Conservation (phyloP, 2,329 filamentous ascomycete genomes). For the Alternaria brassicae region DNA sequence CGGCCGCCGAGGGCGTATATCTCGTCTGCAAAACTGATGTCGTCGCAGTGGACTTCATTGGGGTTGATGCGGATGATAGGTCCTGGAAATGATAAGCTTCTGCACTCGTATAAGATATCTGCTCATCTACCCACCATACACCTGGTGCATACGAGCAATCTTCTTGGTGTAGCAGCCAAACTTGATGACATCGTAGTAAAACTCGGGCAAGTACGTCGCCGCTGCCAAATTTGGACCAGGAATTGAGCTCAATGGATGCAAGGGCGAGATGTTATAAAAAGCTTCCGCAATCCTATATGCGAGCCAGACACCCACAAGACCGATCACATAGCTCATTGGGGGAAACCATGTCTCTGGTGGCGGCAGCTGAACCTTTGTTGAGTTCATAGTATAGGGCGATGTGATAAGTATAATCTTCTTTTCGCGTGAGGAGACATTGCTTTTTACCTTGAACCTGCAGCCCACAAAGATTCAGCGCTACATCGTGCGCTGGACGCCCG, state of each 20-base stretch:
- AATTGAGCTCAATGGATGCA: slow-evolving; percentile 41
- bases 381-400: background rate
- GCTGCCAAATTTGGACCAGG: slow-evolving; percentile 48
- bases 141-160: slow-evolving; percentile 47
- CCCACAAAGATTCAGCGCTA: background rate
- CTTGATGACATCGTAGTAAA: slow-evolving; percentile 47
- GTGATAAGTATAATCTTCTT: background rate
- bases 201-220: slow-evolving; percentile 45
- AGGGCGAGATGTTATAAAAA: slow-evolving; percentile 35
- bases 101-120: background rate
- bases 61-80: slow-evolving; percentile 47
- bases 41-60: slow-evolving; percentile 41
- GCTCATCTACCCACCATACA: slow-evolving; percentile 37
- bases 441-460: background rate
- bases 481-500: background rate
- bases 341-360: background rate
- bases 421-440: background rate
- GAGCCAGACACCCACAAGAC: slow-evolving; percentile 21
- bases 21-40: slow-evolving; percentile 40
- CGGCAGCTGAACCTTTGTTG: background rate
- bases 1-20: slow-evolving; percentile 39
- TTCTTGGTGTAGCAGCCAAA: slow-evolving; percentile 43
- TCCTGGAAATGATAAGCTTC: slow-evolving; percentile 20
- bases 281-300: slow-evolving; percentile 23
- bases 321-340: slow-evolving; percentile 1